Base-by-base conservation (phyloP, 2,329 filamentous ascomycete species). In the Myriosclerotinia scirpicola region DNA sequence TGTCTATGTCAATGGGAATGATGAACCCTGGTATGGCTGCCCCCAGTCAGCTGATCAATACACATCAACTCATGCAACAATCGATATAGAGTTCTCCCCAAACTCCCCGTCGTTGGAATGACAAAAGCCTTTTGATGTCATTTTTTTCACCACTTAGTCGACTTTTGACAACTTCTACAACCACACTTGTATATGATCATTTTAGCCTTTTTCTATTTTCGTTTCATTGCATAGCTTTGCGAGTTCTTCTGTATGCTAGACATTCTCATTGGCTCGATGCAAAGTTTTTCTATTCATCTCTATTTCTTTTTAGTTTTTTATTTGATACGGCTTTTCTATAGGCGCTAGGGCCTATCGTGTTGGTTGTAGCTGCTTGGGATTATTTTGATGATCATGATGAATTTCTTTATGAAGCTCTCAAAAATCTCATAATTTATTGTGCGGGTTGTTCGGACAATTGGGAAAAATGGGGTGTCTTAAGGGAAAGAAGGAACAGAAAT, bases 31-130 rank as follows among this genome's bases (percentile, higher is more conserved):
- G 72, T 60, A 77, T 78, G 74, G 75, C 76, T 30, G 76, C 76
- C 26, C 76, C 76, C 1, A 78, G 75, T 69, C 76, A 78, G 68
- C 73, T 79, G 61, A 76, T 79, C 65, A 71, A 71, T 54, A 67
- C 71, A 26, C 76, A 76, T 36, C 75, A 76, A 58, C 66, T 78
- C 68, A 75, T 78, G 70, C 75, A 77, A 65, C 76, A 78, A 61
- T 68, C 72, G 46, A 75, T 75, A 71, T 76, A 70, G 69, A 65
- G 34, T 65, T 65, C 40, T 20, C 12, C 15, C 20, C 40, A 48
- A 58, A 60, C 34, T 54, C 52, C 7, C 59, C 50, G 26, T 53
- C 42, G 38, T 22, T 54, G 50, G 26, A n/a, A 54, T 46, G 17
- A 61, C 20, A 40, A 26, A 55, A 63, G 30, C 5, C 46, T 44